A percentile compares a stretch with the other conserved stretches of the same genome.
These are phyloP conservation scores for Gnomoniopsis smithogilvyi DNA, from an alignment of 2,329 filamentous ascomycete species.

Conservation along the genomic window DNA sequence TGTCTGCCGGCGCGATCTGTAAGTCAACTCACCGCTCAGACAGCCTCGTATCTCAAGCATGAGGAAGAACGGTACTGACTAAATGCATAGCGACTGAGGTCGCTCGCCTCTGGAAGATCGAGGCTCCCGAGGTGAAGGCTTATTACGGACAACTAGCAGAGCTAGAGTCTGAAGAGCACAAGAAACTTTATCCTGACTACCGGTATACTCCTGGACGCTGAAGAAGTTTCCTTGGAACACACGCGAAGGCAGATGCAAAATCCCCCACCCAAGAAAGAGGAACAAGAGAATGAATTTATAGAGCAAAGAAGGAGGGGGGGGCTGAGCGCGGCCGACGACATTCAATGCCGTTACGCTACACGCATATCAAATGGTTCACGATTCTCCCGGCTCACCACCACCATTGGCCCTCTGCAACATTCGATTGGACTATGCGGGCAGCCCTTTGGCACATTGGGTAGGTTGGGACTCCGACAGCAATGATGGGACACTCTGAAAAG, in stretches of 20 bases:
- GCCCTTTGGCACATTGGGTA: background rate
- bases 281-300: no score
- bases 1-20: constrained; percentile 9
- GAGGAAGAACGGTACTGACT: background rate
- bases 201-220: constrained; percentile 2
- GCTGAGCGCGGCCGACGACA: background rate
- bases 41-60: background rate
- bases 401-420: background rate
- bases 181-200: constrained; percentile 9
- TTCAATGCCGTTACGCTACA: background rate
- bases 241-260: no score
- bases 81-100: background rate
- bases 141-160: constrained; percentile 2
- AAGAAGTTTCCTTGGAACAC: no score
- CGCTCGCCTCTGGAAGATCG: constrained; percentile 3
- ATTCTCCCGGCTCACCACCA: background rate
- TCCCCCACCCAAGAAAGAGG: no score
- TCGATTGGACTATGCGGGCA: no score
- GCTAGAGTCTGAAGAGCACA: background rate
- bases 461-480: background rate
- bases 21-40: background rate
- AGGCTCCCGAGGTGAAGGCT: background rate
- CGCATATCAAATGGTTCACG: background rate
- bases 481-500: background rate
- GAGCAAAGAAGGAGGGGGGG: background rate